Evolutionary conservation across 176 grass and related monocot genomes (phyloP).

Genomic region (Bonia amplexicaulis): DNA sequence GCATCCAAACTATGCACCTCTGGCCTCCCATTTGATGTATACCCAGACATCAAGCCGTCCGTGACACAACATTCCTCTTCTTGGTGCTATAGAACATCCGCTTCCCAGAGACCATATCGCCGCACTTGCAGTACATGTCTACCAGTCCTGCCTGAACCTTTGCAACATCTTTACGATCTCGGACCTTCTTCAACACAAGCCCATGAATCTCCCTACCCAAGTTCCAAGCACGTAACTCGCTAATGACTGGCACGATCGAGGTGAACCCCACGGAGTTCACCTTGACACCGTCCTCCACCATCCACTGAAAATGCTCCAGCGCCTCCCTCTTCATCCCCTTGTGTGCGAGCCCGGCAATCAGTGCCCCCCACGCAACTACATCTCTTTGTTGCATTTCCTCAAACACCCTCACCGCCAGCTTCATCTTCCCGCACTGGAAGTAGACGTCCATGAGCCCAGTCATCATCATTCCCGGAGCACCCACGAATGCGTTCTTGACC

Average conservation of each 20-base stretch:
- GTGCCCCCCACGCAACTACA: conserved; percentile 67
- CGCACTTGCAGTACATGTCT: conserved; percentile 82
- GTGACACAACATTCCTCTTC: conserved; percentile 68
- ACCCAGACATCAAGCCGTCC: conserved; percentile 90
- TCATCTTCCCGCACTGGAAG: conserved; percentile 78
- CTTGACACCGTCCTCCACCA: conserved; percentile 51
- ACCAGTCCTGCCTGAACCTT: conserved; percentile 68
- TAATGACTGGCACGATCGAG: conserved; percentile 57
- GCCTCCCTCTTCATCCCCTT: conserved; percentile 78
- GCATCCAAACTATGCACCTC: conserved; percentile 92
- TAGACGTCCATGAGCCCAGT: conserved; percentile 82
- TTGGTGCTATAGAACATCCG: conserved; percentile 65
- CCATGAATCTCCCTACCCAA: conserved; percentile 84
- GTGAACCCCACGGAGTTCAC: conserved; percentile 82
- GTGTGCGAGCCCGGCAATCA: conserved; percentile 68
- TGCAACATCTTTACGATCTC: conserved; percentile 42
- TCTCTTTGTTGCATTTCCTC: conserved; percentile 84
- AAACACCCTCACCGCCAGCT: conserved; percentile 71
- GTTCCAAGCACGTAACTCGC: conserved; percentile 43
- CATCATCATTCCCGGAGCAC: conserved; percentile 50
- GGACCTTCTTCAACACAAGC: conserved; percentile 66
- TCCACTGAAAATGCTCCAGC: conserved; percentile 71
- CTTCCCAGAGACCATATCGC: conserved; percentile 22
- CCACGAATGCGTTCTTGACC: conserved; percentile 68
- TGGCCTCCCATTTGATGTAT: conserved; percentile 70